Evolutionary conservation across 1,139 yeast genomes (phyloP), one percentile per base, ranked within the genome.

Genomic region (Pichia sp.): DNA sequence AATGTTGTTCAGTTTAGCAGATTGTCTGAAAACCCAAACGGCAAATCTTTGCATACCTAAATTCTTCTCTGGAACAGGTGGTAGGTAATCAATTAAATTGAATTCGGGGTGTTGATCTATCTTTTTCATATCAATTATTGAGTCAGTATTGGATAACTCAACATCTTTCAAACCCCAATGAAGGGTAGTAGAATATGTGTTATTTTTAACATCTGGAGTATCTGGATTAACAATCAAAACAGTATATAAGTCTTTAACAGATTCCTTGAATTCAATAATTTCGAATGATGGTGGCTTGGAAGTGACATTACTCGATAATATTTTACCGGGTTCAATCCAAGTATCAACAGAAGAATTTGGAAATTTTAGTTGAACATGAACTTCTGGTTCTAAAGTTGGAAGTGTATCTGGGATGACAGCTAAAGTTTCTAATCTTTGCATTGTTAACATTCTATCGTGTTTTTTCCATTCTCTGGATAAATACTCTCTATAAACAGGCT

Each of bases 21-120:
- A 55, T 64, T 92, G 97, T 65, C 88, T 79, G 65, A 88, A 85
- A 3, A 87, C 95, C 95, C 97, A 88, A 41, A 87, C 78, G 47
- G 87, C 80, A 47, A 85, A 82, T 64, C 98, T 78, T 65, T 92
- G 97, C 33, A 70, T 69, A 32, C 85, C 85, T 6, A 84, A 73
- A 62, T 94, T 92, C 66, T 85, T 85, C 61, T 90, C 97, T 11
- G 97, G 96, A 35, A 78, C 76, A 44, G 96, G 87, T 29, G 98
- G 97, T 36, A 72, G 60, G 60, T 87, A 92, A n/a, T 75, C 72
- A 43, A 71, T 66, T 52, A 85, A 68, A 41, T 75, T 78, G 33
- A 40, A 51, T 4, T 65, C 71, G 44, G 65, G 72, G 27, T 75
- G 64, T 23, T 61, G 60, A 36, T 58, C 55, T 49, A 75, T 61